phyloP scores from a whole-genome alignment of 371 early-diverging fungal genomes.

The Zancudomyces culisetae region DNA sequence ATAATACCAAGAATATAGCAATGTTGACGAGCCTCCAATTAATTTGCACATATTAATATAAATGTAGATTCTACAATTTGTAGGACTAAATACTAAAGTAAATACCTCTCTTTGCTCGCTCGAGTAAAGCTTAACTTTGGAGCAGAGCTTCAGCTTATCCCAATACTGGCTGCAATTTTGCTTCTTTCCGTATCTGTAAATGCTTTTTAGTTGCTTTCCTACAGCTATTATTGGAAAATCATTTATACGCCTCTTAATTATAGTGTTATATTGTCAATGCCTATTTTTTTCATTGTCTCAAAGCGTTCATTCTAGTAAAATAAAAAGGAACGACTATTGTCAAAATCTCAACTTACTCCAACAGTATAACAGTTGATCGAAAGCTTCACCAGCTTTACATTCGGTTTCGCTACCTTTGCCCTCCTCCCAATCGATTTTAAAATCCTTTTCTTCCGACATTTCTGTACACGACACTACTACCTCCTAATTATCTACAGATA shows the following conservation, averaged over 20 bases:
- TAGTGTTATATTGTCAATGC: not conserved
- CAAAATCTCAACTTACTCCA: not conserved
- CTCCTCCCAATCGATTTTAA: not conserved
- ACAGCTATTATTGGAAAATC: constrained; percentile 10
- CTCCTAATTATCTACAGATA: no score
- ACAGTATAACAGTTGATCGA: not conserved
- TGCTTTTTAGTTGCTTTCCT: constrained; percentile 22
- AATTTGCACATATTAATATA: not conserved
- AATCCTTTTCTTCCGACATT: not conserved
- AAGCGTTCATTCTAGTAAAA: not conserved
- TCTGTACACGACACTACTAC: no score
- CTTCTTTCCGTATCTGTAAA: constrained; percentile 23
- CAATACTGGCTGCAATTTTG: constrained; percentile 16
- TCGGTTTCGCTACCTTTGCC: not conserved
- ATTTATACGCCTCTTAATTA: no score
- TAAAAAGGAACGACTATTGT: not conserved
- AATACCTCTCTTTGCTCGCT: constrained; percentile 11
- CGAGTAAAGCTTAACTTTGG: constrained; percentile 15
- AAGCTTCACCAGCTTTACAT: not conserved
- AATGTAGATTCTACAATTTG: not conserved
- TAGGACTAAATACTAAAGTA: not conserved
- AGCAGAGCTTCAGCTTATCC: constrained; percentile 17
- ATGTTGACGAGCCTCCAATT: not conserved
- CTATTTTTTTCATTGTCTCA: not conserved
- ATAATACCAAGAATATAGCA: not conserved